These are phyloP conservation scores for Cladophialophora yegresii DNA, from an alignment of 2,329 filamentous ascomycete genomes.

Conservation along the genomic window DNA sequence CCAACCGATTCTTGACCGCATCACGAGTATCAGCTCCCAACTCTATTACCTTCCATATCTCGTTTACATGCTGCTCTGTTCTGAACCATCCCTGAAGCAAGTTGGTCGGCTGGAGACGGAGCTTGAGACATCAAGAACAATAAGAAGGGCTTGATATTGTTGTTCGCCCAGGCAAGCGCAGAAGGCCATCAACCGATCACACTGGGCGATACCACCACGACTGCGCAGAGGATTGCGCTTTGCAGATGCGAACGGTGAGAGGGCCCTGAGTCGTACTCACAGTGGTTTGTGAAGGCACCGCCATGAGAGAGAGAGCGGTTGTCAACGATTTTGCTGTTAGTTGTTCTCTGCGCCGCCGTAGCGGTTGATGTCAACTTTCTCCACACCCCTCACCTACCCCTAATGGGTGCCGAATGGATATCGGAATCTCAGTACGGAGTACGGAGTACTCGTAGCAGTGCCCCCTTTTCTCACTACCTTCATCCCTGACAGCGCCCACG, in stretches of 20 bases:
- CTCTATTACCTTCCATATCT: neutral
- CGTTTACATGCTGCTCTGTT: neutral
- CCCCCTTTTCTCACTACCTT: neutral
- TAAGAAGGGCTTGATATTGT: slow-evolving; percentile 32
- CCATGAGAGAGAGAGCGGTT: neutral
- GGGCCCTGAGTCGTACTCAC: neutral
- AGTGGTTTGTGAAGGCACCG: neutral
- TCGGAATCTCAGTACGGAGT: too few species aligned
- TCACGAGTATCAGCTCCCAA: neutral
- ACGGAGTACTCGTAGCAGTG: neutral
- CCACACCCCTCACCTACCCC: too few species aligned
- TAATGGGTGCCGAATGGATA: too few species aligned
- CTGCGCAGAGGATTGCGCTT: neutral
- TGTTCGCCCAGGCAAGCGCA: neutral
- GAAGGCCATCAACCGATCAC: neutral
- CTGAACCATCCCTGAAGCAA: neutral
- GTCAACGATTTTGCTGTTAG: neutral
- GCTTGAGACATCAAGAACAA: slow-evolving; percentile 30
- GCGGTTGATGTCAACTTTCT: neutral
- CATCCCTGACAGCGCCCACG: neutral
- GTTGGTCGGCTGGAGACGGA: neutral
- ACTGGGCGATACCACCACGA: neutral
- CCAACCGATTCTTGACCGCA: neutral
- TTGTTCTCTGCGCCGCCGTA: neutral
- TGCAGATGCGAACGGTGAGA: neutral